These are phyloP conservation scores for Rosa lucieae DNA, from an alignment of 306 rosid genomes.

Conservation along the genomic window DNA sequence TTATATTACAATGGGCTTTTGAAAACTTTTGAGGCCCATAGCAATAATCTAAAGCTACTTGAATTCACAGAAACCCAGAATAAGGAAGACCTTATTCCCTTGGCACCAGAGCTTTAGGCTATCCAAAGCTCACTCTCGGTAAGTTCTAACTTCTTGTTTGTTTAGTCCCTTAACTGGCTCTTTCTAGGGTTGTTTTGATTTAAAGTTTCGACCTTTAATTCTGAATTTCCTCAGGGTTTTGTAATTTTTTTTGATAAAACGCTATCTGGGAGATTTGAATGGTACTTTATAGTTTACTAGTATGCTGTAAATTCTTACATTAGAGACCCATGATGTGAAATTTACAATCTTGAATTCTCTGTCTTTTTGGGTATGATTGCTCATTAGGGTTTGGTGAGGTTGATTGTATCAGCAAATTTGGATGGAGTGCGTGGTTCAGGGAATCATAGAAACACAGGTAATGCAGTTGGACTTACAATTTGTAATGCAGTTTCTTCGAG, in stretches of 20 bases:
- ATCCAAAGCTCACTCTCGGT: neutral
- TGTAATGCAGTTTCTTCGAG: neutral
- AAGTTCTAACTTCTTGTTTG: neutral
- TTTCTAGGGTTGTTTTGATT: neutral
- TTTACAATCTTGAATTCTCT: neutral
- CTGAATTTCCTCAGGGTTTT: neutral
- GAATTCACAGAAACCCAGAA: neutral
- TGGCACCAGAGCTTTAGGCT: neutral
- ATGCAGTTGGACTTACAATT: constrained; percentile 7
- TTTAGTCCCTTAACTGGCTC: neutral
- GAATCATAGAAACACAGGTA: constrained; percentile 88
- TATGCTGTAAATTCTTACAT: neutral
- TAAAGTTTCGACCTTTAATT: neutral
- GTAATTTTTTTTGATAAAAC: neutral
- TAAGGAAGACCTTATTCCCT: neutral
- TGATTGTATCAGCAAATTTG: neutral
- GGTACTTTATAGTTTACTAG: neutral
- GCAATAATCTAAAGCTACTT: neutral
- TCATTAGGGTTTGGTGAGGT: neutral
- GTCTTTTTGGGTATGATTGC: neutral
- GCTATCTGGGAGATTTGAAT: neutral
- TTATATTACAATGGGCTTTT: neutral
- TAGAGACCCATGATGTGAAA: neutral
- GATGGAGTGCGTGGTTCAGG: constrained; percentile 97
- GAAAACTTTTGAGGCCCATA: neutral